Percentiles rank a stretch among this genome's conserved stretches.
Conservation (phyloP, 345 rosid genomes). For the Ailanthus altissimus region DNA sequence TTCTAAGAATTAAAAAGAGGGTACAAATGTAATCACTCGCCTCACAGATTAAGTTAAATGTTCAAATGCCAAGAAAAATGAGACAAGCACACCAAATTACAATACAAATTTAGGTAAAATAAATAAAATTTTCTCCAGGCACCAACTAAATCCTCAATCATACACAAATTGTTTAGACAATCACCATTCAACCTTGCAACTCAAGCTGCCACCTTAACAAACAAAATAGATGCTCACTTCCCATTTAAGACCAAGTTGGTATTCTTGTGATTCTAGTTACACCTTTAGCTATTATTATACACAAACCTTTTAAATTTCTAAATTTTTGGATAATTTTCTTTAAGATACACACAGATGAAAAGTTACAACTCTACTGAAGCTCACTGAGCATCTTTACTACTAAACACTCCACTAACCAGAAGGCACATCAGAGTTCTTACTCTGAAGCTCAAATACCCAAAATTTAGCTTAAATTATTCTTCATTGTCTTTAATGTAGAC, state of each 20-base stretch:
- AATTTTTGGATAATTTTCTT: neutral
- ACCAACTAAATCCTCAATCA: neutral
- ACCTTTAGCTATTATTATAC: neutral
- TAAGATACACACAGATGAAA: neutral
- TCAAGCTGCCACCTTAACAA: neutral
- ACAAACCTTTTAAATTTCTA: neutral
- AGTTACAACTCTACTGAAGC: neutral
- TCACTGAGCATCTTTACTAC: neutral
- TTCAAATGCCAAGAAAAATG: conserved; percentile 1
- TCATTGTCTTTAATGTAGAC: neutral
- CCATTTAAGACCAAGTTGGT: neutral
- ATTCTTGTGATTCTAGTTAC: neutral
- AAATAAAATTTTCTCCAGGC: neutral
- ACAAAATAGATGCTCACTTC: neutral
- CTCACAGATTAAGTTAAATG: neutral
- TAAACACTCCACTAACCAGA: neutral
- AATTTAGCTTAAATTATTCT: neutral
- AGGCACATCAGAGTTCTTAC: neutral
- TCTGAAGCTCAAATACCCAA: neutral
- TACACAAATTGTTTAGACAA: neutral
- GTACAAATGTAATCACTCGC: neutral
- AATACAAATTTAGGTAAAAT: neutral
- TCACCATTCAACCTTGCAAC: neutral
- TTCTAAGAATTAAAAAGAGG: neutral
- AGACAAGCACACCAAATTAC: neutral